Evolutionary conservation across 805 yeast species (phyloP), one percentile per base, ranked within the genome.

Genomic region (Monosporozyma siamensis): DNA sequence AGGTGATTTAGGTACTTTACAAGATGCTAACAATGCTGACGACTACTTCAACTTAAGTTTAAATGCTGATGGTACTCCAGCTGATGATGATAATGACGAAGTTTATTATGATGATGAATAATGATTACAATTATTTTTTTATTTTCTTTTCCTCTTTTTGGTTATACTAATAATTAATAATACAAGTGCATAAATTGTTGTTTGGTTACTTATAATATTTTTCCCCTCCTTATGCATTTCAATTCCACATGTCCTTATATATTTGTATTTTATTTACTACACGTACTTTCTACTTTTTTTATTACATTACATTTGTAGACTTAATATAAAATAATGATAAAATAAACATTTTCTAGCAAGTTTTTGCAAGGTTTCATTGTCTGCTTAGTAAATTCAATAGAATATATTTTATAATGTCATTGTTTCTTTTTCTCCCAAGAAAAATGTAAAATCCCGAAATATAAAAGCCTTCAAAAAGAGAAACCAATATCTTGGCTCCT

Each of bases 1-100:
- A 0, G 98, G 98, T 32, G 97, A 90, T 62, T 73, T 90, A 48
- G 98, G 97, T 14, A 81, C 95, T 4, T 71, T 92, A 54, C 97
- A 89, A 61, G 98, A 90, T 60, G 85, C 85, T 30, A 77, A 77
- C 44, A 85, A 84, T 54, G 70, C 77, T 1, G 88, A 85, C 31
- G 97, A 90, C 59, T 92, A 86, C 56, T 72, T 81, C 54, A 69
- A 69, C 34, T 54, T 70, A 44, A 58, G 54, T 38, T 61, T 56
- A 38, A 46, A 49, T 22, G 47, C 51, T 11, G 51, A 45, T 14
- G 72, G 70, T 21, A 56, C 53, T 26, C 37, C 36, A 31, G 42
- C 36, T 22, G 36, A 39, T 15, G 65, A 59, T 22, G 68, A 57
- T 25, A 74, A 69, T 26, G 71, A 69, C 23, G 72, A 69, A 9